Percentiles rank a stretch among this genome's conserved stretches.
phyloP scores from a whole-genome alignment of 139 green algal genomes.

The Chlorella sp. region DNA sequence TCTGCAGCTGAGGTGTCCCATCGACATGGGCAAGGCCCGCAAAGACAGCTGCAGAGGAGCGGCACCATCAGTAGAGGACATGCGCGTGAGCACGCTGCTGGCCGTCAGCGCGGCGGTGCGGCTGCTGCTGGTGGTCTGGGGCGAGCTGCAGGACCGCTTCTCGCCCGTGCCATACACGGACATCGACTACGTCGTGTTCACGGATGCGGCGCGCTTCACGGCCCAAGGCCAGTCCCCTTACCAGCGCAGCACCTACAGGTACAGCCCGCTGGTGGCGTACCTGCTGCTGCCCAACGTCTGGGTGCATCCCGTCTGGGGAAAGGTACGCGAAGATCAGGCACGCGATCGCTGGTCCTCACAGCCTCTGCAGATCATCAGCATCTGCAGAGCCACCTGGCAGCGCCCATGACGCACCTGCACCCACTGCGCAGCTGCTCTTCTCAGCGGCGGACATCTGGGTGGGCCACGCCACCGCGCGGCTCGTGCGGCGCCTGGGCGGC shows the following conservation, averaged over 20 bases:
- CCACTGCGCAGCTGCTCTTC: not conserved
- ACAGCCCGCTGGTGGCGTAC: constrained; percentile 85
- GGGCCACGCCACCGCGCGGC: constrained; percentile 35
- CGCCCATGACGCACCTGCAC: not conserved
- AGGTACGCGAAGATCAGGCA: too few species aligned
- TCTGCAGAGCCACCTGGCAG: too few species aligned
- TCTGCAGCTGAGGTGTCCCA: too few species aligned
- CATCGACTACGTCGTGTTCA: constrained; percentile 77
- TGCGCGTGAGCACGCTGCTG: constrained; percentile 2
- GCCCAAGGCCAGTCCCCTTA: constrained; percentile 46
- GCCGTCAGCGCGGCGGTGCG: not conserved
- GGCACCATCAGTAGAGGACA: not conserved
- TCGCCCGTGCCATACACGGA: constrained; percentile 82
- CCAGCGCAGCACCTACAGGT: constrained; percentile 65
- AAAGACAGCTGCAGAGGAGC: too few species aligned
- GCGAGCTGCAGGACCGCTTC: constrained; percentile 14
- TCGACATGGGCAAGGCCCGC: too few species aligned
- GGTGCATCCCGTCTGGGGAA: constrained; percentile 67
- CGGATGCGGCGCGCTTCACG: constrained; percentile 39
- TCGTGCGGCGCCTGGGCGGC: constrained; percentile 21
- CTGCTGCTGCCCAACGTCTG: constrained; percentile 76
- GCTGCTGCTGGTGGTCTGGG: constrained; percentile 21
- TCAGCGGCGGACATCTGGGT: constrained; percentile 53
- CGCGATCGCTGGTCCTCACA: too few species aligned
- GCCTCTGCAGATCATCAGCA: too few species aligned